Evolutionary conservation across 2,329 filamentous ascomycete species (phyloP).

Genomic region (Myriangium duriaei): DNA sequence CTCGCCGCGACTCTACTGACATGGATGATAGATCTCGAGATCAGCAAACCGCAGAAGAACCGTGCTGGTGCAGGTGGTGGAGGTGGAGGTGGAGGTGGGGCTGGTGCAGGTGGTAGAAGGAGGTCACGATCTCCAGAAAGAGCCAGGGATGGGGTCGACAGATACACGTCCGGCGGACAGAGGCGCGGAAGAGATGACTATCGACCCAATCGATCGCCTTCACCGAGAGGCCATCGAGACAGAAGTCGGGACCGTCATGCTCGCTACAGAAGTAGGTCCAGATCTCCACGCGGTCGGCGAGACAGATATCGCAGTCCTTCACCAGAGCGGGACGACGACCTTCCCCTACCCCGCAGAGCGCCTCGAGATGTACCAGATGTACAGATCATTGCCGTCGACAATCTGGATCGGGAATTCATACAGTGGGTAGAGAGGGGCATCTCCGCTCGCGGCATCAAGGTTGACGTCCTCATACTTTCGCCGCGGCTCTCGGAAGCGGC

Average conservation of each 20-base stretch:
- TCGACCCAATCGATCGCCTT: constrained; percentile 32
- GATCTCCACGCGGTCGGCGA: constrained; percentile 34
- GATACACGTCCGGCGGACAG: constrained; percentile 42
- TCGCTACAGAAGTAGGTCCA: constrained; percentile 25
- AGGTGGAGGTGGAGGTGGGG: constrained; percentile 19
- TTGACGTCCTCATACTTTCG: constrained; percentile 68
- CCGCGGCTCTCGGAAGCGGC: constrained; percentile 63
- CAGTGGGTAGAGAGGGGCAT: constrained; percentile 71
- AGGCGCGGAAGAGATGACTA: constrained; percentile 45
- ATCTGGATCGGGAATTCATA: constrained; percentile 68
- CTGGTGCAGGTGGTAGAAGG: constrained; percentile 31
- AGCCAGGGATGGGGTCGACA: constrained; percentile 31
- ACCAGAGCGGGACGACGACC: constrained; percentile 49
- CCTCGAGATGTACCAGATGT: constrained; percentile 75
- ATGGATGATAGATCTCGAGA: constrained; percentile 68
- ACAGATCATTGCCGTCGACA: constrained; percentile 70
- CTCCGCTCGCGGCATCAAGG: constrained; percentile 54
- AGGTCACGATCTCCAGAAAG: constrained; percentile 24
- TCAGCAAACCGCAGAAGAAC: constrained; percentile 67
- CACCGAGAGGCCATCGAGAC: constrained; percentile 29
- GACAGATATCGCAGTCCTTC: constrained; percentile 38
- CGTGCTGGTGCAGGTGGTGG: constrained; percentile 26
- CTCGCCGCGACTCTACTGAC: constrained; percentile 20
- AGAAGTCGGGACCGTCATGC: constrained; percentile 23
- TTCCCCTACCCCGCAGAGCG: constrained; percentile 61